Conservation (phyloP, 1,284 basidiomycete genomes). For the Trametes pubescens region DNA sequence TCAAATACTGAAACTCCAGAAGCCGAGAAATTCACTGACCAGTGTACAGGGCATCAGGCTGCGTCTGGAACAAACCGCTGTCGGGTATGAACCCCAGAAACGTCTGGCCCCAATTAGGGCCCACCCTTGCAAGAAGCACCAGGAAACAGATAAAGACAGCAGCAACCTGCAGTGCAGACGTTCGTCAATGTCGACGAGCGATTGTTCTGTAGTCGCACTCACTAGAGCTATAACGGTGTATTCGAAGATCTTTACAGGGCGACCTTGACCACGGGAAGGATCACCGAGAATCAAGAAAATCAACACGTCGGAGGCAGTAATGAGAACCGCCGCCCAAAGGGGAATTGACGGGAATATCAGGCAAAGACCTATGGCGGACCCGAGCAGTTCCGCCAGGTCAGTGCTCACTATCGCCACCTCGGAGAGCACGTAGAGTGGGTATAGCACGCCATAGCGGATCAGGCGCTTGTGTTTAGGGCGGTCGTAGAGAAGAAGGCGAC, state of each 20-base stretch:
- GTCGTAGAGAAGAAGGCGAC: slow-evolving; percentile 73
- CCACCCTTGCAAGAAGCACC: slow-evolving; percentile 75
- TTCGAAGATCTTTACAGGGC: slow-evolving; percentile 80
- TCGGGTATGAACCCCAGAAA: slow-evolving; percentile 89
- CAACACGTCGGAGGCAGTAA: slow-evolving; percentile 87
- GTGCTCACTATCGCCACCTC: slow-evolving; percentile 88
- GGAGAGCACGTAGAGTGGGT: slow-evolving; percentile 71
- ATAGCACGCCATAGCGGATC: slow-evolving; percentile 68
- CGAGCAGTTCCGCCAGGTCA: slow-evolving; percentile 79
- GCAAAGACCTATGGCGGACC: slow-evolving; percentile 81
- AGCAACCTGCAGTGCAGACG: slow-evolving; percentile 64
- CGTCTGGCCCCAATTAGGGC: slow-evolving; percentile 77
- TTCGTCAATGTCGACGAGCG: slow-evolving; percentile 5
- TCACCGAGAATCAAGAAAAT: slow-evolving; percentile 74
- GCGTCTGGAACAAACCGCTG: slow-evolving; percentile 59
- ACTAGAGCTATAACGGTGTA: slow-evolving; percentile 66
- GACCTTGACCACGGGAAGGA: slow-evolving; percentile 63
- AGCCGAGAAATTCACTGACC: slow-evolving; percentile 50
- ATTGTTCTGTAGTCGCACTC: slow-evolving; percentile 40
- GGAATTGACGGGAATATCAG: slow-evolving; percentile 86
- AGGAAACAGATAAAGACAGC: slow-evolving; percentile 83
- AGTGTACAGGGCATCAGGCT: slow-evolving; percentile 75
- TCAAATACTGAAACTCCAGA: background rate
- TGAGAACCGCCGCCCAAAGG: slow-evolving; percentile 82
- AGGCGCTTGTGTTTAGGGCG: slow-evolving; percentile 67